Evolutionary conservation across 768 basidiomycete genomes (phyloP), one percentile per base, ranked within the genome.

Genomic region (Mycena venus): DNA sequence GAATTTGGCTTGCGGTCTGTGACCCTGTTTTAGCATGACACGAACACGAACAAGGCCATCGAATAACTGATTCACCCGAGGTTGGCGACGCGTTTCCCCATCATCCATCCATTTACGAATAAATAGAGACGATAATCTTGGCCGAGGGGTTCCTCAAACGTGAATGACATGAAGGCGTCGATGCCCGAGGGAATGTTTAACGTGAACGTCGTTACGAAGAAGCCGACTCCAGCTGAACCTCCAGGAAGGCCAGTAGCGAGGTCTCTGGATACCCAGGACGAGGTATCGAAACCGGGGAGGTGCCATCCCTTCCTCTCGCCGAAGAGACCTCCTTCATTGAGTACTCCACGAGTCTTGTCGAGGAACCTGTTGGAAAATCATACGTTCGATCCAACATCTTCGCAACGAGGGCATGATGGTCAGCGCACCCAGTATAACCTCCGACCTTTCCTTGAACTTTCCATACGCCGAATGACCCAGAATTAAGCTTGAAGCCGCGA

Each of bases 71-170:
- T 88, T 70, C 73, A 91, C 94, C 93, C 93, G 2, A 94, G 87
- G 78, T 94, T 92, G 17, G 84, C 91, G n/a, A 93, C 87, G 23
- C 91, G 82, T 83, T 95, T 96, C 11, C 95, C 95, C 90, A 94
- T 94, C 90, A 93, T 93, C 95, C 95, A 96, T 15, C 95, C 95
- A 77, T 96, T 96, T 23, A 96, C 92, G 71, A 94, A 96, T 49
- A 96, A 76, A 53, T 91, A 86, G 4, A 92, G 91, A 19, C 95
- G 89, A 78, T 95, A 96, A 27, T 93, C 88, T 77, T 93, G 91
- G 5, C 87, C 87, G 8, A 85, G 78, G 1, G 87, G 81, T 58
- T 91, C 88, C 59, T 91, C 88, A 79, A 95, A 96, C 0, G 87
- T 90, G 79, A 96, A 94, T 17, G 92, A 93, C 77, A 96, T 83